Conservation (phyloP, 768 basidiomycete species). For the Mycena capillaripes region DNA sequence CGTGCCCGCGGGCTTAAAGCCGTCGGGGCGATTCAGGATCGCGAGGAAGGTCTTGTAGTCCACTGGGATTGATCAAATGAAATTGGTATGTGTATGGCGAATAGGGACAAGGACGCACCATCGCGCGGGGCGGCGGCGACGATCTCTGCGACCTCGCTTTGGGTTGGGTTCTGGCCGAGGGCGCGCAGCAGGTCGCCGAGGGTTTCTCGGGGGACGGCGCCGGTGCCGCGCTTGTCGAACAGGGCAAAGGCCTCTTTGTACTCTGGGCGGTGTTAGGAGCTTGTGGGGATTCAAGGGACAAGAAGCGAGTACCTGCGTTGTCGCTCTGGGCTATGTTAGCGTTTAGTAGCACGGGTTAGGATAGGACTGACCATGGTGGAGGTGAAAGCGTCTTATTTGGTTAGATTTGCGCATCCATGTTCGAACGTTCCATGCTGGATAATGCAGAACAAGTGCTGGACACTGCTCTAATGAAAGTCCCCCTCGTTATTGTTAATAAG, state of each 20-base stretch:
- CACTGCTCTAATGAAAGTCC: no score
- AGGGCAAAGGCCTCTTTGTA: conserved; percentile 98
- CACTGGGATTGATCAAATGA: conserved; percentile 54
- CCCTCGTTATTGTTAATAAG: no score
- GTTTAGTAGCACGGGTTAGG: no score
- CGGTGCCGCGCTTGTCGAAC: conserved; percentile 97
- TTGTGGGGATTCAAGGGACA: not conserved
- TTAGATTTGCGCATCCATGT: no score
- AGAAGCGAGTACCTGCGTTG: conserved; percentile 59
- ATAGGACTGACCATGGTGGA: no score
- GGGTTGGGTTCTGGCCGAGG: conserved; percentile 98
- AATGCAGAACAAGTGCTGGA: no score
- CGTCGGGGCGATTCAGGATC: conserved; percentile 95
- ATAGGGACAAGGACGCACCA: conserved; percentile 57
- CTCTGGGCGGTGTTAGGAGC: conserved; percentile 60
- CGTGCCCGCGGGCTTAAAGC: conserved; percentile 97
- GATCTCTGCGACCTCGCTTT: conserved; percentile 94
- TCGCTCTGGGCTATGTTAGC: conserved; percentile 53
- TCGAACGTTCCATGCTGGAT: no score
- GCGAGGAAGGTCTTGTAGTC: conserved; percentile 93
- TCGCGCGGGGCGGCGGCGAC: conserved; percentile 80
- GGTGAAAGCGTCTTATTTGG: no score
- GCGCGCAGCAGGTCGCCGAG: conserved; percentile 95
- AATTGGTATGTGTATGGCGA: not conserved
- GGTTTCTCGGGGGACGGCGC: conserved; percentile 88